Percentiles rank a stretch among this genome's conserved stretches.
Conservation (phyloP, 2,329 filamentous ascomycete species). For the Phialocephala sp. region DNA sequence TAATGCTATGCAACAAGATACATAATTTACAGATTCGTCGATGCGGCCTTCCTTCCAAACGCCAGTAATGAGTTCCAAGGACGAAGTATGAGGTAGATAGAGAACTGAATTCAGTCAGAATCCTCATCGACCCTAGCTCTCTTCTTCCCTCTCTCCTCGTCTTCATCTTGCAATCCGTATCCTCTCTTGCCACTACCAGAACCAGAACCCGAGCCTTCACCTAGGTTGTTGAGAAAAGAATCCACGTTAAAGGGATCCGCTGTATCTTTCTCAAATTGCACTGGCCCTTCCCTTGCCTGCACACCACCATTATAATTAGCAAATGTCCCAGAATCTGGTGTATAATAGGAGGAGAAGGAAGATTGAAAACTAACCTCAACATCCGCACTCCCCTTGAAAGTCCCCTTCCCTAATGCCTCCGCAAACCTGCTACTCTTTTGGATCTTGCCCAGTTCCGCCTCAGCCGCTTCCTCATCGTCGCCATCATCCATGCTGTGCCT, state of each 20-base stretch:
- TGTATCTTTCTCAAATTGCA: slow-evolving; percentile 92
- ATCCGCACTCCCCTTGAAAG: slow-evolving; percentile 86
- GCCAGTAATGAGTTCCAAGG: no score
- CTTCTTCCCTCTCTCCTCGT: slow-evolving; percentile 63
- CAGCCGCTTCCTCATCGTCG: slow-evolving; percentile 79
- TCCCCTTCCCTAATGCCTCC: slow-evolving; percentile 86
- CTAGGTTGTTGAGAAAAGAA: slow-evolving; percentile 84
- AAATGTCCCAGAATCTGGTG: slow-evolving; percentile 7
- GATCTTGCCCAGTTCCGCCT: slow-evolving; percentile 85
- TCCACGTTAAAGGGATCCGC: slow-evolving; percentile 92
- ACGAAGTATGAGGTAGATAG: no score
- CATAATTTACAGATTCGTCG: no score
- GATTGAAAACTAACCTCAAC: slow-evolving; percentile 66
- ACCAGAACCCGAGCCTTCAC: slow-evolving; percentile 51
- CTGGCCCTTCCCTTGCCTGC: slow-evolving; percentile 82
- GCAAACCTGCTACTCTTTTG: slow-evolving; percentile 80
- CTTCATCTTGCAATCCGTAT: slow-evolving; percentile 75
- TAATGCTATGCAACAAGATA: no score
- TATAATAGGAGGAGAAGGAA: not conserved
- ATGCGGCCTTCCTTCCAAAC: no score
- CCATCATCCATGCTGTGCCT: slow-evolving; percentile 75
- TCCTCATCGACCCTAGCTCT: slow-evolving; percentile 81
- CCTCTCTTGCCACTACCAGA: slow-evolving; percentile 63
- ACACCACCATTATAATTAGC: slow-evolving; percentile 31
- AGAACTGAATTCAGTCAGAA: slow-evolving; percentile 41